Base-by-base conservation (phyloP, 768 basidiomycete genomes). In the Rhodocollybia butyracea region DNA sequence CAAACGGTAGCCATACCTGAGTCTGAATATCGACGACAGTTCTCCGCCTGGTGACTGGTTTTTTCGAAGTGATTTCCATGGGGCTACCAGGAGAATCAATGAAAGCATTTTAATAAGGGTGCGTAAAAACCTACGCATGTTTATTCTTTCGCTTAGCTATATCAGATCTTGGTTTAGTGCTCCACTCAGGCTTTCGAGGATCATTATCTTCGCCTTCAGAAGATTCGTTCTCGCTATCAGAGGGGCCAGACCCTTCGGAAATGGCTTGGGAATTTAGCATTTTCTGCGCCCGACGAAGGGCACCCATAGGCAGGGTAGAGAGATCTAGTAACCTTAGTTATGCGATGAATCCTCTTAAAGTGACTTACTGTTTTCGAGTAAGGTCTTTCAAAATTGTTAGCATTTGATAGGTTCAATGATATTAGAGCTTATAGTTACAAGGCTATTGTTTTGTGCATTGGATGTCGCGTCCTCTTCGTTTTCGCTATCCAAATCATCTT, bases 21-120 rank as follows among this genome's bases (percentile, higher is more conserved):
- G 84, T 81, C 36, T 80, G 76, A 13, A 82, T 76, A 60, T 93
- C 88, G 3, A 94, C 79, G 0, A 89, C 85, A 10, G 74, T 75
- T 55, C 92, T 74, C 51, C 77, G 77, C 21, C 94, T 82, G 5
- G 86, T 82, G 15, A 95, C 90, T 1, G 91, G 91, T 61, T 80
- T 81, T 68, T 94, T 97, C 0, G 94, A 92, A 15, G 89, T 87
- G 51, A 91, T 75, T 61, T 93, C 92, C 30, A 74, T 78, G 1
- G 94, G 94, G 1, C 94, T 95, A 48, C 27, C 34, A 0, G 34
- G 19, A 42, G 24, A 8, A 32, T 57, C 27, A 55, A 39, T 4
- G n/a, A 8, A 13, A 46, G 13, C 41, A 51, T 36, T 58, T 17
- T 32, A 57, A 53, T 48, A 7, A 31, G 38, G 24, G 56, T 15